These are phyloP conservation scores for Fagus crenata DNA, from an alignment of 306 rosid genomes.

Conservation along the genomic window DNA sequence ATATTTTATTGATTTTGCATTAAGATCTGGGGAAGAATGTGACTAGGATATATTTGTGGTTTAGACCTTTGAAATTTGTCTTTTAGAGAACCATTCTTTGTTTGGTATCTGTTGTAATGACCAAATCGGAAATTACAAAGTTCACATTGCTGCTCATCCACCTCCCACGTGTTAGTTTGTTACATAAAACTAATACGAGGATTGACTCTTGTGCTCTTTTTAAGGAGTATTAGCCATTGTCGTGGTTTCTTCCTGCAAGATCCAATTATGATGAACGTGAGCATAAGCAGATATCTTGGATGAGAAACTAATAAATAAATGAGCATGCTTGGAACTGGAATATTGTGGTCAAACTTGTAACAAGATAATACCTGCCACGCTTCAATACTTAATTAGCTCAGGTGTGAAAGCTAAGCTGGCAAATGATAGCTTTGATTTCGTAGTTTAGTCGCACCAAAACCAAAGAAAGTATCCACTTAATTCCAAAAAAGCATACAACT, in stretches of 20 bases:
- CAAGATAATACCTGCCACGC: not conserved
- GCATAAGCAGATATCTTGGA: not conserved
- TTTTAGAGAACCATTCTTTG: not conserved
- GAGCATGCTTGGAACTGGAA: not conserved
- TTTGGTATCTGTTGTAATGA: not conserved
- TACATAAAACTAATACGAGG: not conserved
- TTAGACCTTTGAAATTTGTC: not conserved
- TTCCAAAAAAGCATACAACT: no score
- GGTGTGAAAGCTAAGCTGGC: not conserved
- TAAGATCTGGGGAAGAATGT: not conserved
- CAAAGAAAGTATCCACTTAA: not conserved
- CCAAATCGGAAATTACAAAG: not conserved
- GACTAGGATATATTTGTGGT: not conserved
- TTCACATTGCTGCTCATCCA: not conserved
- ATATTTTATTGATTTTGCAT: not conserved
- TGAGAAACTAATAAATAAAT: not conserved
- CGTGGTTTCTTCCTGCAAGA: slow-evolving; percentile 1
- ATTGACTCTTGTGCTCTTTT: not conserved
- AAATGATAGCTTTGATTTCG: not conserved
- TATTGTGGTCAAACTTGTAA: not conserved
- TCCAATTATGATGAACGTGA: not conserved
- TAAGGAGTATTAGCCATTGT: not conserved
- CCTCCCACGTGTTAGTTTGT: not conserved
- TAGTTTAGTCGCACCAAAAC: not conserved
- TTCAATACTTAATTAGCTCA: not conserved